phyloP scores from a whole-genome alignment of 2,329 filamentous ascomycete genomes.

The Trichoderma simmonsii region DNA sequence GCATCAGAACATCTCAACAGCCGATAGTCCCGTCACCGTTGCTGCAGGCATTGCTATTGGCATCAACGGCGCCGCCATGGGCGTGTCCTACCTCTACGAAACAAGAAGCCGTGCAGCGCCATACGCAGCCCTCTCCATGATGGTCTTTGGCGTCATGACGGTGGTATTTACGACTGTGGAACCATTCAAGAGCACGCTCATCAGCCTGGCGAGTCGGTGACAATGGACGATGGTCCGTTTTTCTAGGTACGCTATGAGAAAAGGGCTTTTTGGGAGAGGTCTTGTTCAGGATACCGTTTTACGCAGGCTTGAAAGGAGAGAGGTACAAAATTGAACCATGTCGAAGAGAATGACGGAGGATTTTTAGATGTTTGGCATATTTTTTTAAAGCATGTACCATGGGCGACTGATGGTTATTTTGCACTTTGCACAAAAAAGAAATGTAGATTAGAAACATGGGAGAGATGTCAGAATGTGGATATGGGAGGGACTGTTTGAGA shows the following conservation, averaged over 20 bases:
- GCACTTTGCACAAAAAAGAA: neutral
- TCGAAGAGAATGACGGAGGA: neutral
- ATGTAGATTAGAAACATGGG: neutral
- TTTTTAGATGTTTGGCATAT: neutral
- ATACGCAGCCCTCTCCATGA: constrained; percentile 57
- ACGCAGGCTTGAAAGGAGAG: neutral
- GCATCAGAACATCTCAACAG: constrained; percentile 11
- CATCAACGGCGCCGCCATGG: constrained; percentile 59
- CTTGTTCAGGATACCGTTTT: constrained; percentile 3
- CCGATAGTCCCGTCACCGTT: constrained; percentile 38
- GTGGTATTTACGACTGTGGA: constrained; percentile 52
- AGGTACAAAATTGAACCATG: neutral
- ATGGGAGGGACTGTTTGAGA: neutral
- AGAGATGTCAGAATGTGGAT: neutral
- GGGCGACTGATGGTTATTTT: neutral
- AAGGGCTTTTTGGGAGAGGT: neutral
- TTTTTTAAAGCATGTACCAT: neutral
- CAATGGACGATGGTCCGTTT: neutral
- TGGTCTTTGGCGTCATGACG: constrained; percentile 53
- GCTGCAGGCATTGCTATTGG: constrained; percentile 53
- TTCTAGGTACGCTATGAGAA: neutral
- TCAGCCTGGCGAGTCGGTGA: constrained; percentile 30
- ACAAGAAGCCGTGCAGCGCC: constrained; percentile 50
- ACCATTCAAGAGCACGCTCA: constrained; percentile 41
- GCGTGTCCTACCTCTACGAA: constrained; percentile 56